These are phyloP conservation scores for Gracilaria caudata DNA, from an alignment of 23 red algal species.

Conservation along the genomic window DNA sequence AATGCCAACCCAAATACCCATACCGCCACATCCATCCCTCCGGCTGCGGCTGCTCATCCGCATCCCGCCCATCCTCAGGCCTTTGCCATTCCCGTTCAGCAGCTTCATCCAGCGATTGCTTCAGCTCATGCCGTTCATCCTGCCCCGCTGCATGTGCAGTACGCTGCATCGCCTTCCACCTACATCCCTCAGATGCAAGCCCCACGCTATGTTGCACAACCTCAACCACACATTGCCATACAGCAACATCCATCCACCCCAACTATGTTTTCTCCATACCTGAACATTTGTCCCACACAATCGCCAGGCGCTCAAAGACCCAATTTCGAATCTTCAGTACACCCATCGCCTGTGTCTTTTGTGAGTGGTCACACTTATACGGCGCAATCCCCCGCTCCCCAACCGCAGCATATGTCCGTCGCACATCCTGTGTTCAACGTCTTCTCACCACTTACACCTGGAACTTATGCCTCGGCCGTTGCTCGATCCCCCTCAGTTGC, in stretches of 20 bases:
- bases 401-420: slow-evolving; percentile 7
- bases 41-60: background rate
- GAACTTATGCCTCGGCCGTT: slow-evolving; percentile 3
- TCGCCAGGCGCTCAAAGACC: slow-evolving; percentile 6
- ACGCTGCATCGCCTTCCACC: background rate
- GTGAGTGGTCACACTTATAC: slow-evolving; percentile 7
- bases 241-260: slow-evolving; percentile 16
- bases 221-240: background rate
- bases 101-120: background rate
- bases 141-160: slow-evolving; percentile 4
- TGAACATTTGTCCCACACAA: slow-evolving; percentile 25
- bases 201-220: slow-evolving; percentile 23
- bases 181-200: background rate
- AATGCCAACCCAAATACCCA: background rate
- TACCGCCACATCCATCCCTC: background rate
- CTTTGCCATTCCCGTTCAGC: slow-evolving; percentile 15
- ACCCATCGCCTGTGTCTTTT: slow-evolving; percentile 49
- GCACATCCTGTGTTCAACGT: slow-evolving; percentile 35
- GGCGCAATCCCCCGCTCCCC: slow-evolving; percentile 20
- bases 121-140: slow-evolving; percentile 15
- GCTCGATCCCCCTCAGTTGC: background rate
- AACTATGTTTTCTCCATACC: slow-evolving; percentile 40
- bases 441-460: slow-evolving; percentile 44
- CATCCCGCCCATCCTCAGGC: slow-evolving; percentile 10
- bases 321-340: slow-evolving; percentile 15